A percentile compares a stretch with the other conserved stretches of the same genome.
These are phyloP conservation scores for Pelargonium citronellum DNA, from an alignment of 441 rosid genomes.

Conservation along the genomic window DNA sequence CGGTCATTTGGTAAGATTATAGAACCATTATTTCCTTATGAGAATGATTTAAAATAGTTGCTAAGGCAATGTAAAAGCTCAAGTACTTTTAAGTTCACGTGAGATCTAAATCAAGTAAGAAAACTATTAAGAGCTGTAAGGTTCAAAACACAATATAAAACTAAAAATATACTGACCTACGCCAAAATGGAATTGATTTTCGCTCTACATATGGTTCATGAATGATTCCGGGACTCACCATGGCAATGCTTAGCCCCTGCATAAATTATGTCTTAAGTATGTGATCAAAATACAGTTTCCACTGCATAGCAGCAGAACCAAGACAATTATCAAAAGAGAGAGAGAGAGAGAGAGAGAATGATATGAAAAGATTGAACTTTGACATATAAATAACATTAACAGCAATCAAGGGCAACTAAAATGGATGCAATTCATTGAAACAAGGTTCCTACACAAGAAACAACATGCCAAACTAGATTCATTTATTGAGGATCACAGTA, in stretches of 20 bases:
- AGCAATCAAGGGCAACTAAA: background rate
- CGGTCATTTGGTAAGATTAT: too few relatives aligned
- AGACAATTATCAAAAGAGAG: slow-evolving; percentile 1
- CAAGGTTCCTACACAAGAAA: background rate
- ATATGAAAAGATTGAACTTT: slow-evolving; percentile 1
- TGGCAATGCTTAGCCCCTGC: slow-evolving; percentile 63
- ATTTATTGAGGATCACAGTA: background rate
- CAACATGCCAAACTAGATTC: background rate
- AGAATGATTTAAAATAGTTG: too few relatives aligned
- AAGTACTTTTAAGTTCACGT: slow-evolving; percentile 1
- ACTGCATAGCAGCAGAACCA: slow-evolving; percentile 9
- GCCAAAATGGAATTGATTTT: slow-evolving; percentile 64
- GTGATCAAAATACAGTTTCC: slow-evolving; percentile 15
- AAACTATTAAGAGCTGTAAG: background rate
- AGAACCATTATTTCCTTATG: too few relatives aligned
- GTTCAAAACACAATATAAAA: slow-evolving; percentile 11
- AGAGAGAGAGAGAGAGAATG: background rate
- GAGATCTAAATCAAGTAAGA: slow-evolving; percentile 2
- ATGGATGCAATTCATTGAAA: background rate
- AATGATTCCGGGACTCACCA: slow-evolving; percentile 81
- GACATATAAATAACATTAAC: background rate
- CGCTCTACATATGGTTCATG: slow-evolving; percentile 71
- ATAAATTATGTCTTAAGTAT: slow-evolving; percentile 20
- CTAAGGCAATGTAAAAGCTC: background rate
- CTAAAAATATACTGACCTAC: slow-evolving; percentile 43